phyloP scores from a whole-genome alignment of 2,329 filamentous ascomycete genomes.

The Xylogone sp. region DNA sequence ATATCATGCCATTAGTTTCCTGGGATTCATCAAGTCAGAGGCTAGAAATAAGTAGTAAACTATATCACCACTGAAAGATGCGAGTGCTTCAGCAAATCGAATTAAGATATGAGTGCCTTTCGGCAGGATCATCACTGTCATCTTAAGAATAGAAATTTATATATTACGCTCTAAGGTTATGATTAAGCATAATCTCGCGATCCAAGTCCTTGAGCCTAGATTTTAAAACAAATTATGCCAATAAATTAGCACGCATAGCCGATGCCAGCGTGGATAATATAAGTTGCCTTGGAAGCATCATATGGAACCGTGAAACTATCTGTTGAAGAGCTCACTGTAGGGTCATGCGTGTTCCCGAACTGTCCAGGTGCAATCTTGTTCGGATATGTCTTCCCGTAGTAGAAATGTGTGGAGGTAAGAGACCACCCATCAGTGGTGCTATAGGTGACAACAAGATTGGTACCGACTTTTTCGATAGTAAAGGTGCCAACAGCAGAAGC shows the following conservation, averaged over 20 bases:
- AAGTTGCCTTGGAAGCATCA: neutral
- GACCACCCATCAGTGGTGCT: neutral
- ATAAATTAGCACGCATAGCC: neutral
- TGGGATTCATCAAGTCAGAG: too few species aligned
- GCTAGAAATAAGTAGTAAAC: too few species aligned
- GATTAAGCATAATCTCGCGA: too few species aligned
- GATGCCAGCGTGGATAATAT: slow-evolving; percentile 1
- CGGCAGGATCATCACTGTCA: too few species aligned
- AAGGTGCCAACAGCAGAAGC: neutral
- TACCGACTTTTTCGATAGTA: neutral
- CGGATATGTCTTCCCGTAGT: neutral
- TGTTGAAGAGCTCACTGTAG: neutral
- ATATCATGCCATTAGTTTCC: too few species aligned
- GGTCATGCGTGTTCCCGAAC: neutral
- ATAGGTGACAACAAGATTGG: neutral
- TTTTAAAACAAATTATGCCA: too few species aligned
- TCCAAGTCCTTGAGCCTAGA: too few species aligned
- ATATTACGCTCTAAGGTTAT: too few species aligned
- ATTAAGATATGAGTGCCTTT: too few species aligned
- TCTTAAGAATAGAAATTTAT: too few species aligned
- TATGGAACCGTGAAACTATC: neutral
- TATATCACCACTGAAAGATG: too few species aligned
- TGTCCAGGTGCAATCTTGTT: neutral
- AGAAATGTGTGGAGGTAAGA: neutral
- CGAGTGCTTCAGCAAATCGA: too few species aligned